phyloP scores from a whole-genome alignment of 2,329 filamentous ascomycete genomes.

The Polytolypa hystricis region DNA sequence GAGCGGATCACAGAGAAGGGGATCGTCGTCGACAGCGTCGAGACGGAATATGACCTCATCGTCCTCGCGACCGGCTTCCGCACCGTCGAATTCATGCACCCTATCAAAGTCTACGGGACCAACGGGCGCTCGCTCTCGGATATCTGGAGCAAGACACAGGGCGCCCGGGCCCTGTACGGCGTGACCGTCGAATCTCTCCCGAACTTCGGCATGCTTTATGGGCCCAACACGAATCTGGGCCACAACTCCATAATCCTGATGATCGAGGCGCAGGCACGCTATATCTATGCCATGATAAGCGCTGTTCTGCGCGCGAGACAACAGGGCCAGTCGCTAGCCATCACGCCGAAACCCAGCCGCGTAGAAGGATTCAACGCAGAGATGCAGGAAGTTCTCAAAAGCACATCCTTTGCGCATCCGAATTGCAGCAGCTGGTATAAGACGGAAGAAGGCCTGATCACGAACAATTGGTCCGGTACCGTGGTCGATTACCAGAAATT shows the following conservation, averaged over 20 bases:
- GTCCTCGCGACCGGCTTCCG: slow-evolving; percentile 50
- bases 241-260: slow-evolving; percentile 51
- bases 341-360: slow-evolving; percentile 33
- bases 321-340: slow-evolving; percentile 30
- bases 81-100: slow-evolving; percentile 48
- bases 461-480: slow-evolving; percentile 46
- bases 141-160: slow-evolving; percentile 39
- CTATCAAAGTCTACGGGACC: slow-evolving; percentile 42
- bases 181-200: slow-evolving; percentile 42
- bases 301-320: slow-evolving; percentile 38
- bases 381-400: slow-evolving; percentile 35
- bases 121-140: slow-evolving; percentile 34
- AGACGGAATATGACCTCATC: slow-evolving; percentile 44
- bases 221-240: slow-evolving; percentile 46
- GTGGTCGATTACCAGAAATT: slow-evolving; percentile 46
- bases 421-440: slow-evolving; percentile 49
- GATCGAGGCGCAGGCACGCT: slow-evolving; percentile 48
- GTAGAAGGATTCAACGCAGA: slow-evolving; percentile 36
- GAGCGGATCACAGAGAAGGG: slow-evolving; percentile 35
- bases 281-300: slow-evolving; percentile 41
- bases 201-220: slow-evolving; percentile 49
- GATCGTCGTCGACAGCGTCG: slow-evolving; percentile 35
- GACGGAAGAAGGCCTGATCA: slow-evolving; percentile 42
- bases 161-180: slow-evolving; percentile 42
- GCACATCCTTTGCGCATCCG: slow-evolving; percentile 42